Evolutionary conservation across 352 stramenopile species (phyloP).

Genomic region (Phytophthora multivora): DNA sequence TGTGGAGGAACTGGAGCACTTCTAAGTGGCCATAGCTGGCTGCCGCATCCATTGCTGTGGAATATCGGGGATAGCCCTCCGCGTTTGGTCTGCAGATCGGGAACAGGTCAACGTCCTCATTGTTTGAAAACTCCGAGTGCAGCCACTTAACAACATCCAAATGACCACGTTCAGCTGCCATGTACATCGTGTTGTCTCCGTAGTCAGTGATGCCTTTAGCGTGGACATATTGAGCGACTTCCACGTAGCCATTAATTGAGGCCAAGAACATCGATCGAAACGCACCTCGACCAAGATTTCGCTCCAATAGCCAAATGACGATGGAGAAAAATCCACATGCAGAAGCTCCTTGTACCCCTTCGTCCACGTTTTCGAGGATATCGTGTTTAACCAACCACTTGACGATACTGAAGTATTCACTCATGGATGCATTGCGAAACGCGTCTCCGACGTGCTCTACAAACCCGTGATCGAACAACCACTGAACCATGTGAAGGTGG

Average conservation of each 20-base stretch:
- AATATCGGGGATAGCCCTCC: slow-evolving; percentile 10
- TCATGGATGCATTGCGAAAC: slow-evolving; percentile 36
- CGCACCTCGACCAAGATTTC: slow-evolving; percentile 19
- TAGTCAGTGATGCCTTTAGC: slow-evolving; percentile 24
- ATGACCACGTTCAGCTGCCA: slow-evolving; percentile 25
- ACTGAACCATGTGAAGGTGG: slow-evolving; percentile 29
- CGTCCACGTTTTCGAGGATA: slow-evolving; percentile 29
- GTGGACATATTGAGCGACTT: slow-evolving; percentile 28
- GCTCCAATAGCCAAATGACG: slow-evolving; percentile 23
- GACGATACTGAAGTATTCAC: slow-evolving; percentile 32
- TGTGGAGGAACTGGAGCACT: slow-evolving; percentile 6
- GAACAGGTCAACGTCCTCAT: slow-evolving; percentile 22
- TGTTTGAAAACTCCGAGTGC: slow-evolving; percentile 11
- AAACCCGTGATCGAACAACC: slow-evolving; percentile 30
- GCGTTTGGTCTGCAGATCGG: slow-evolving; percentile 12
- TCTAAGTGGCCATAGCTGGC: slow-evolving; percentile 10
- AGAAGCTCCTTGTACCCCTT: slow-evolving; percentile 22
- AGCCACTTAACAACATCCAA: slow-evolving; percentile 34
- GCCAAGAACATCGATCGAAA: slow-evolving; percentile 27
- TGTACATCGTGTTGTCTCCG: slow-evolving; percentile 26
- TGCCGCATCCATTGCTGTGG: slow-evolving; percentile 13
- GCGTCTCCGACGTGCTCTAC: slow-evolving; percentile 24
- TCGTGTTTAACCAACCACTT: slow-evolving; percentile 31
- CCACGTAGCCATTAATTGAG: slow-evolving; percentile 26
- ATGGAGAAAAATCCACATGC: slow-evolving; percentile 16